Conservation (phyloP, 2,329 filamentous ascomycete genomes). For the Aspergillus amoenus region DNA sequence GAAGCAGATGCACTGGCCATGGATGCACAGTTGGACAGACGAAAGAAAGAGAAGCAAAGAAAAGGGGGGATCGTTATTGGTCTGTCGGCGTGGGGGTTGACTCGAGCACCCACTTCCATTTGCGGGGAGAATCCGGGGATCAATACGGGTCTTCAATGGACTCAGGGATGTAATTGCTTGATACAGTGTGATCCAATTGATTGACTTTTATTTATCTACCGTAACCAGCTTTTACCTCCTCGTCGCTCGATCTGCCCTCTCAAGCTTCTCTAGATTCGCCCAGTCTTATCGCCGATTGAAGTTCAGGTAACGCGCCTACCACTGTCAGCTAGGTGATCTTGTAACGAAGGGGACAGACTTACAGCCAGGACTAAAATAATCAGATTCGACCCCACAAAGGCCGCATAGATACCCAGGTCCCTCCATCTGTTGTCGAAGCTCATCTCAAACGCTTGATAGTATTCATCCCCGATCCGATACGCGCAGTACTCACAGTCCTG, state of each 20-base stretch:
- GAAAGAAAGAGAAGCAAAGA: neutral
- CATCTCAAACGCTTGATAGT: conserved; percentile 68
- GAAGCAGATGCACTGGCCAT: too few species aligned
- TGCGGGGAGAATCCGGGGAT: conserved; percentile 6
- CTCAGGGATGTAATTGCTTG: neutral
- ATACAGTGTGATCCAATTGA: neutral
- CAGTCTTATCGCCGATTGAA: conserved; percentile 43
- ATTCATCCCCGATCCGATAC: conserved; percentile 76
- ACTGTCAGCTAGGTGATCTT: neutral
- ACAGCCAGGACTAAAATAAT: conserved; percentile 61
- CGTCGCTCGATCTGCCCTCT: neutral
- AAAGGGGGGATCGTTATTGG: neutral
- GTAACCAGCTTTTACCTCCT: neutral
- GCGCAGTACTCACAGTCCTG: conserved; percentile 77
- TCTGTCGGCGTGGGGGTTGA: neutral
- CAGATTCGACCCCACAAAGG: conserved; percentile 76
- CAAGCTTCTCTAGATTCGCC: neutral
- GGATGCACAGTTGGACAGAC: neutral
- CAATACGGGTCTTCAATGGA: neutral
- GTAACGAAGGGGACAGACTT: conserved; percentile 30
- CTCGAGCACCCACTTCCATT: neutral
- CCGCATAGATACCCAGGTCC: conserved; percentile 74
- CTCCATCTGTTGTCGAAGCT: conserved; percentile 72
- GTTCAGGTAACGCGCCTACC: conserved; percentile 45
- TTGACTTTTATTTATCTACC: conserved; percentile 1